Conservation (phyloP, 495 filamentous ascomycete genomes). For the Alectoria sarmentosa region DNA sequence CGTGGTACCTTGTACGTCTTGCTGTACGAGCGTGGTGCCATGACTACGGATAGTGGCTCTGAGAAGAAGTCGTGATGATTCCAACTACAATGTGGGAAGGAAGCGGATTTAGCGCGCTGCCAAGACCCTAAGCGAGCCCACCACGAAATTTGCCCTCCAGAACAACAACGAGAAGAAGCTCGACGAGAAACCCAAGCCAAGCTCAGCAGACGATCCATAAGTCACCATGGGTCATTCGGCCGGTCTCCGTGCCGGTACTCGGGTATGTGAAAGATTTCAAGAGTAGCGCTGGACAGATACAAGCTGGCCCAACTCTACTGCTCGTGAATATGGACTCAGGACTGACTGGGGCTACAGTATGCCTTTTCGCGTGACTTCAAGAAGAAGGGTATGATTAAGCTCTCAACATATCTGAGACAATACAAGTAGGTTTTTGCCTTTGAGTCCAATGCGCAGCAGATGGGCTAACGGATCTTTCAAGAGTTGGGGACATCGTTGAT, state of each 20-base stretch:
- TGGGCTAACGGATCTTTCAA: slow-evolving; percentile 36
- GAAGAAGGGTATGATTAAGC: slow-evolving; percentile 81
- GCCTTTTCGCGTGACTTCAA: slow-evolving; percentile 92
- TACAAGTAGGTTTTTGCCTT: slow-evolving; percentile 60
- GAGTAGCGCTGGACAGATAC: not conserved
- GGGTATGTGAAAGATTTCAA: slow-evolving; percentile 45
- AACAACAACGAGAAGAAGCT: not conserved
- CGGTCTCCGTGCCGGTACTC: slow-evolving; percentile 91
- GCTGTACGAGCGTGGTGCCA: slow-evolving; percentile 69
- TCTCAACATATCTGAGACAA: slow-evolving; percentile 84
- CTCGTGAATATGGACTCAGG: not conserved
- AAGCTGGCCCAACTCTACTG: not conserved
- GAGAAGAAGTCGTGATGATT: slow-evolving; percentile 2
- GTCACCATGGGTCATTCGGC: slow-evolving; percentile 89
- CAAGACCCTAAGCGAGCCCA: slow-evolving; percentile 4
- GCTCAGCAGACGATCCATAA: slow-evolving; percentile 33
- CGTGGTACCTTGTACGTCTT: slow-evolving; percentile 98
- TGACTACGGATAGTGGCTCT: slow-evolving; percentile 40
- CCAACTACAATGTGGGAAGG: not conserved
- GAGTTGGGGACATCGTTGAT: slow-evolving; percentile 96
- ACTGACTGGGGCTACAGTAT: slow-evolving; percentile 51
- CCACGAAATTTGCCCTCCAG: not conserved
- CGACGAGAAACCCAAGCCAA: not conserved
- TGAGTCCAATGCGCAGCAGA: slow-evolving; percentile 18
- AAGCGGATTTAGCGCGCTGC: not conserved